phyloP scores from a whole-genome alignment of 2,329 filamentous ascomycete species.

The Davidsoniella australis region DNA sequence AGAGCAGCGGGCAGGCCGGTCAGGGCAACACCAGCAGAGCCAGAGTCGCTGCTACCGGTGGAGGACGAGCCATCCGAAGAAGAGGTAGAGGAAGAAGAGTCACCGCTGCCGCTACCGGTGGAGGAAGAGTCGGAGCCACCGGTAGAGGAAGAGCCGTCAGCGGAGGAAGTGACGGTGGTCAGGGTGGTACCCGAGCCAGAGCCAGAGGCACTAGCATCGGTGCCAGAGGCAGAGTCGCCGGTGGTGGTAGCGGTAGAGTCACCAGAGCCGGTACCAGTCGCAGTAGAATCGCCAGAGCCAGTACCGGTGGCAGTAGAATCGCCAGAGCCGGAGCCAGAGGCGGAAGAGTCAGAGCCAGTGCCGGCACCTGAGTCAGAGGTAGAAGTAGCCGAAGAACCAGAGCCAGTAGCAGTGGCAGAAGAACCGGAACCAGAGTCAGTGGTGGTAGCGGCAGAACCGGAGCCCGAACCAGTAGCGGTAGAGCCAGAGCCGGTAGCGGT shows the following conservation, averaged over 20 bases:
- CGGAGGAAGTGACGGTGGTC: slow-evolving; percentile 16
- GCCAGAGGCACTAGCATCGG: not conserved
- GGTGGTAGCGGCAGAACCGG: slow-evolving; percentile 14
- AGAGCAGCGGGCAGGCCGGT: slow-evolving; percentile 27
- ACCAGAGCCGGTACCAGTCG: not conserved
- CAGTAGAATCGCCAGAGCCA: slow-evolving; percentile 3
- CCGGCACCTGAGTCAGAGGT: not conserved
- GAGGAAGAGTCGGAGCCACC: slow-evolving; percentile 12
- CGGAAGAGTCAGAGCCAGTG: slow-evolving; percentile 5
- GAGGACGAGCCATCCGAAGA: slow-evolving; percentile 15
- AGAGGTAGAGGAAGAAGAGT: slow-evolving; percentile 15
- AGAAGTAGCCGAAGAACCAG: slow-evolving; percentile 11
- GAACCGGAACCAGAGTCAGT: slow-evolving; percentile 11
- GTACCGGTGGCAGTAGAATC: not conserved
- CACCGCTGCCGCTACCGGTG: slow-evolving; percentile 11
- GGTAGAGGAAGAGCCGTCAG: slow-evolving; percentile 13
- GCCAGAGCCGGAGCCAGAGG: not conserved
- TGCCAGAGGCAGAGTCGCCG: no score
- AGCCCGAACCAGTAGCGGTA: slow-evolving; percentile 14
- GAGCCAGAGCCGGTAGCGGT: slow-evolving; percentile 14
- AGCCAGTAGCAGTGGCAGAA: slow-evolving; percentile 1
- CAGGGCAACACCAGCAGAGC: slow-evolving; percentile 22
- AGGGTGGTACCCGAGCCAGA: slow-evolving; percentile 14
- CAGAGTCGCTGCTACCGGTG: slow-evolving; percentile 15
- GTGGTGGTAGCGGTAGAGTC: slow-evolving; percentile 6